Evolutionary conservation across 345 rosid species (phyloP).

Genomic region (Citrus cavaleriei): DNA sequence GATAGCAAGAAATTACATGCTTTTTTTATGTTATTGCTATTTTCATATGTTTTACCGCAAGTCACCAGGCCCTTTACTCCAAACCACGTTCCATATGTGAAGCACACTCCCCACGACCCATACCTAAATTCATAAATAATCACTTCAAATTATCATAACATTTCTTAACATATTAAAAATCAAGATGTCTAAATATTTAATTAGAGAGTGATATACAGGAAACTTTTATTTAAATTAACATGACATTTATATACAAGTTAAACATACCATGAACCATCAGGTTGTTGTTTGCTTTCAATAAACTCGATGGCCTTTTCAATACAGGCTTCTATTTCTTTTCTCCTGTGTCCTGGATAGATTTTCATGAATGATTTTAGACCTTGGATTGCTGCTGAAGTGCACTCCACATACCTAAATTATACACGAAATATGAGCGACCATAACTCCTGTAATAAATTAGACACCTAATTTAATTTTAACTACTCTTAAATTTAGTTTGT

Average conservation of each 20-base stretch:
- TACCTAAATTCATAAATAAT: conserved; percentile 33
- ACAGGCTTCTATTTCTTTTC: conserved; percentile 36
- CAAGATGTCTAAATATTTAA: no score
- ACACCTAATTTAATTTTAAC: no score
- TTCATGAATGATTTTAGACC: conserved; percentile 38
- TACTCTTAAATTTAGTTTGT: no score
- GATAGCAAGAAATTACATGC: conserved; percentile 59
- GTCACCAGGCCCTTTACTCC: conserved; percentile 57
- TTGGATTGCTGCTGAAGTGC: conserved; percentile 78
- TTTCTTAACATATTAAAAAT: no score
- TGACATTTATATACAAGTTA: no score
- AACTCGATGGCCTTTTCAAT: conserved; percentile 42
- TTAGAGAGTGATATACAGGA: no score
- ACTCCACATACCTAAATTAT: conserved; percentile 56
- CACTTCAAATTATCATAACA: not conserved
- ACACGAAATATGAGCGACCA: not conserved
- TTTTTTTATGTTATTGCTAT: conserved; percentile 29
- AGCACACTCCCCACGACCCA: conserved; percentile 83
- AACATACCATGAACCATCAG: conserved; percentile 68
- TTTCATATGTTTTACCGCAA: conserved; percentile 37
- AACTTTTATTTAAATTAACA: no score
- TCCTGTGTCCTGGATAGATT: conserved; percentile 29
- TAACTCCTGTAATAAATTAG: not conserved
- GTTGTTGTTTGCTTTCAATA: conserved; percentile 44
- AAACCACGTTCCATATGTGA: conserved; percentile 78